These are phyloP conservation scores for Xylaria cubensis DNA, from an alignment of 495 filamentous ascomycete genomes.

Conservation along the genomic window DNA sequence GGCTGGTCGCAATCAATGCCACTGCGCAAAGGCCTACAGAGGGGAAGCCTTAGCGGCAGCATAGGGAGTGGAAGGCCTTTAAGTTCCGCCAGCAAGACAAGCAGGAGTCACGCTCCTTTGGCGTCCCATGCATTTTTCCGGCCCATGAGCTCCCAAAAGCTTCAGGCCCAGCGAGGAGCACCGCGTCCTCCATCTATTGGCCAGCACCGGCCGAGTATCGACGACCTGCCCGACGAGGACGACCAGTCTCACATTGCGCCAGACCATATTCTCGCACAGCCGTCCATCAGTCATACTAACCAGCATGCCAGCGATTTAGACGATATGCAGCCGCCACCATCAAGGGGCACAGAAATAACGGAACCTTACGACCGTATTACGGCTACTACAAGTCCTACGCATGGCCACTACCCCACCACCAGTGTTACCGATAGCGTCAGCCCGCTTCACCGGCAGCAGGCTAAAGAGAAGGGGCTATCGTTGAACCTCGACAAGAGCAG, in stretches of 20 bases:
- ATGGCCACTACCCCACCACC: slow-evolving; percentile 65
- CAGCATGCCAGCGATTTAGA: slow-evolving; percentile 49
- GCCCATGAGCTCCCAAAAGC: slow-evolving; percentile 94
- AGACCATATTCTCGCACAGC: slow-evolving; percentile 58
- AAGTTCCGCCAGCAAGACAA: slow-evolving; percentile 73
- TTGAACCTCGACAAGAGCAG: slow-evolving; percentile 63
- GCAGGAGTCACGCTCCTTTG: slow-evolving; percentile 87
- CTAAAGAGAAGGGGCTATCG: slow-evolving; percentile 58
- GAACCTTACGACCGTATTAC: slow-evolving; percentile 69
- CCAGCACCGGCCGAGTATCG: slow-evolving; percentile 46
- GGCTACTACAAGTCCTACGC: slow-evolving; percentile 75
- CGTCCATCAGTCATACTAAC: slow-evolving; percentile 46
- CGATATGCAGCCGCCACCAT: slow-evolving; percentile 66
- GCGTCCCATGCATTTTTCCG: slow-evolving; percentile 91
- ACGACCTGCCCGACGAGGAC: slow-evolving; percentile 46
- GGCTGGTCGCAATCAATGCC: slow-evolving; percentile 57
- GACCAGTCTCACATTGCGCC: slow-evolving; percentile 41
- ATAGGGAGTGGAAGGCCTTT: slow-evolving; percentile 60
- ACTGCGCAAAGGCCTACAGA: slow-evolving; percentile 51
- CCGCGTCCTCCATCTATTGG: slow-evolving; percentile 47
- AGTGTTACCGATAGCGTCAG: slow-evolving; percentile 78
- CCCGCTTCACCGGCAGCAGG: slow-evolving; percentile 66
- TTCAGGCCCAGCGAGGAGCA: slow-evolving; percentile 85
- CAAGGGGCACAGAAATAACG: slow-evolving; percentile 80
- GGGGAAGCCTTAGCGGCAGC: slow-evolving; percentile 50